These are phyloP conservation scores for Datisca glomerata DNA, from an alignment of 306 rosid species.

Conservation along the genomic window DNA sequence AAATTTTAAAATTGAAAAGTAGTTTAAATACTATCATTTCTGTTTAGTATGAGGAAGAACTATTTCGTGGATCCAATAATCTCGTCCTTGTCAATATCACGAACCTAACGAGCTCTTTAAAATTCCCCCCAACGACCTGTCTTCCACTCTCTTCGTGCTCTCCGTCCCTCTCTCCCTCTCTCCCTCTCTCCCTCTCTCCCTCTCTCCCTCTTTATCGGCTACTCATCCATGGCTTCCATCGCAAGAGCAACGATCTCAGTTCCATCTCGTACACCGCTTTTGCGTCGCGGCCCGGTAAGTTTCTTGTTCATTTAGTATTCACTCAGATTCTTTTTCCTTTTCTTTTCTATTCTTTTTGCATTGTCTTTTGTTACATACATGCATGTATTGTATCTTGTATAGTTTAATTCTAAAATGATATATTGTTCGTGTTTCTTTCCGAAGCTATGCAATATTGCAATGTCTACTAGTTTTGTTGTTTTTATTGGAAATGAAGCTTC, in stretches of 20 bases:
- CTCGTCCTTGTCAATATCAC: background rate
- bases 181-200: background rate
- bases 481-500: too few species aligned
- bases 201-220: background rate
- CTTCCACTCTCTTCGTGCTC: constrained; percentile 7
- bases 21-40: too few species aligned
- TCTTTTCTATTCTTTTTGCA: too few species aligned
- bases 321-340: background rate
- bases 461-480: too few species aligned
- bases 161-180: constrained; percentile 11
- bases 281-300: constrained; percentile 20
- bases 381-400: too few species aligned
- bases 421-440: too few species aligned
- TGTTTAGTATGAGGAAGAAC: too few species aligned
- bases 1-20: too few species aligned
- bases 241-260: constrained; percentile 24
- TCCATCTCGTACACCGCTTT: constrained; percentile 16
- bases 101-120: too few species aligned
- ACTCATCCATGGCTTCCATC: constrained; percentile 18
- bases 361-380: too few species aligned
- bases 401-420: too few species aligned
- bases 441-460: too few species aligned
- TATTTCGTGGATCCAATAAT: background rate
- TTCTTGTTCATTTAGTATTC: background rate
- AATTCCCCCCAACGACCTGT: constrained; percentile 4